Conservation (phyloP, 495 filamentous ascomycete species). For the Pyrenopolyporus hunteri region DNA sequence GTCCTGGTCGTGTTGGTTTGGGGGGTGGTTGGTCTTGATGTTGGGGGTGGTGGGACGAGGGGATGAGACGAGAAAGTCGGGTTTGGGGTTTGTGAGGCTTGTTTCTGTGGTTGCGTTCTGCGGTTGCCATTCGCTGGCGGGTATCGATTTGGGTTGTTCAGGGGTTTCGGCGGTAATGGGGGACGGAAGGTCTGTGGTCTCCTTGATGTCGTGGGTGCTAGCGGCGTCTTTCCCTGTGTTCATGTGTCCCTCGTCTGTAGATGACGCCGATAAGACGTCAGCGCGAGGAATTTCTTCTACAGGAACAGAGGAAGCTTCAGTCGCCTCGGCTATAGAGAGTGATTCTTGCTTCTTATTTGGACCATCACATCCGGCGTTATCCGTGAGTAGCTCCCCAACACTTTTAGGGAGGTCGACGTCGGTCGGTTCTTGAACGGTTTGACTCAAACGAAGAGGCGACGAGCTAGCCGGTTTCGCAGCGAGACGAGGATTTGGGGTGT, state of each 20-base stretch:
- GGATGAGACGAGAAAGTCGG: conserved; percentile 36
- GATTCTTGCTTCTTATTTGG: background rate
- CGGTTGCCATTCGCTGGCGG: background rate
- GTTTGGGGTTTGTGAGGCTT: conserved; percentile 39
- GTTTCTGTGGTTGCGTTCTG: background rate
- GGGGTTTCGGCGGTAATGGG: background rate
- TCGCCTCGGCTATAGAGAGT: background rate
- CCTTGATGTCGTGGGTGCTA: background rate
- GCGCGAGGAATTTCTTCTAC: background rate
- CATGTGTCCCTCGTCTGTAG: background rate
- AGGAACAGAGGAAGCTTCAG: background rate
- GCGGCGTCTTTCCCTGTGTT: background rate
- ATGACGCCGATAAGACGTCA: background rate
- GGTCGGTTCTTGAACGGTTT: conserved; percentile 13
- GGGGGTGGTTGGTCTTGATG: conserved; percentile 5
- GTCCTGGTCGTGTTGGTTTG: conserved; percentile 10
- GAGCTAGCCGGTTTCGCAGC: conserved; percentile 5
- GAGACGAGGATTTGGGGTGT: conserved; percentile 19
- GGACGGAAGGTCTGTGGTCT: background rate
- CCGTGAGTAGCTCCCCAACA: background rate
- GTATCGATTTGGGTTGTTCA: no score
- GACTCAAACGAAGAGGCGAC: conserved; percentile 27
- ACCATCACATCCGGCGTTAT: background rate
- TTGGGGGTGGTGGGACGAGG: conserved; percentile 15
- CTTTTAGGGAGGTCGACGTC: background rate